phyloP scores from a whole-genome alignment of 495 filamentous ascomycete species.

The Trichoderma orchidacearum region DNA sequence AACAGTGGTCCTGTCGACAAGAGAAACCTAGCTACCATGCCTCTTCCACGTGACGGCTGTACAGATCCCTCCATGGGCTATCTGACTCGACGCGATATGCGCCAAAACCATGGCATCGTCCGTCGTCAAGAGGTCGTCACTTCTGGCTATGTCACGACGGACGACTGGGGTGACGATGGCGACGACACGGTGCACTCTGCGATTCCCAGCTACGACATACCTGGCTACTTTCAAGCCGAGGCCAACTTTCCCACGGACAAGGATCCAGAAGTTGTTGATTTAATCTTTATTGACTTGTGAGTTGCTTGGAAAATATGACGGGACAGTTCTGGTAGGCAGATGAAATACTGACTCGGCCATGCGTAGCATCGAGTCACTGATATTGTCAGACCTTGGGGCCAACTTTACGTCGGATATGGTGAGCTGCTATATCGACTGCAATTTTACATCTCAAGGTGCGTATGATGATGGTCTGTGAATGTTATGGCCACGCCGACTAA shows the following conservation, averaged over 20 bases:
- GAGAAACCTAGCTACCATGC: conserved; percentile 22
- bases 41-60: conserved; percentile 23
- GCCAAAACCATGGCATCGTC: conserved; percentile 11
- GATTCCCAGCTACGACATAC: conserved; percentile 49
- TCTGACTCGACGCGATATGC: conserved; percentile 7
- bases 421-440: conserved; percentile 23
- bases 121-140: conserved; percentile 24
- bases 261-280: conserved; percentile 46
- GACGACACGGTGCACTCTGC: conserved; percentile 28
- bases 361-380: conserved; percentile 11
- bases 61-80: conserved; percentile 19
- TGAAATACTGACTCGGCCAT: not conserved
- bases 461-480: not conserved
- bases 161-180: conserved; percentile 24
- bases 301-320: too few species aligned
- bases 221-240: conserved; percentile 52
- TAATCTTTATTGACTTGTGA: conserved; percentile 71
- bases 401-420: conserved; percentile 24
- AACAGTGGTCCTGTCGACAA: conserved; percentile 25
- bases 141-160: conserved; percentile 25
- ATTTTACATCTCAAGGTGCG: conserved; percentile 26
- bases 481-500: not conserved
- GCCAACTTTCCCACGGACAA: conserved; percentile 30
- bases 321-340: conserved; percentile 6
- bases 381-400: conserved; percentile 23